Percentiles rank a stretch among this genome's conserved stretches.
Conservation (phyloP, 495 filamentous ascomycete species). For the Annulohypoxylon moriforme region DNA sequence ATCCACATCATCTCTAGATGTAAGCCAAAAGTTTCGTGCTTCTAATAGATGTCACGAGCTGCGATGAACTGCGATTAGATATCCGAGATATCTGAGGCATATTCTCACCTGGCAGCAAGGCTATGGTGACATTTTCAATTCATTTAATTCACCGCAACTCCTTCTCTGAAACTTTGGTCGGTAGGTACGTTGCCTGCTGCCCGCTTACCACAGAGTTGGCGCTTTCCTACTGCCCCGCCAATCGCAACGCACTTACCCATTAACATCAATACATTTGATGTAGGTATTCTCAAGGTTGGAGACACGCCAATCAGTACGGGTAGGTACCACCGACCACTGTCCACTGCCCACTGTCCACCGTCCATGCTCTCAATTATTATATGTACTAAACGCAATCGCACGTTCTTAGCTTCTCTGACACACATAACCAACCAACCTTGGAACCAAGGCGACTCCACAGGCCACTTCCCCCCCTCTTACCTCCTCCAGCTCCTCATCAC, state of each 20-base stretch:
- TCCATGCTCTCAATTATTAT: neutral
- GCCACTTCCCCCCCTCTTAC: slow-evolving; percentile 28
- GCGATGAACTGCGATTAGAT: neutral
- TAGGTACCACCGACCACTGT: slow-evolving; percentile 11
- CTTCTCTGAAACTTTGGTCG: neutral
- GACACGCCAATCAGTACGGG: neutral
- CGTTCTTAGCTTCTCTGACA: neutral
- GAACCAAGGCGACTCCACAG: neutral
- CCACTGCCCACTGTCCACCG: neutral
- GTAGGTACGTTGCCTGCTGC: neutral
- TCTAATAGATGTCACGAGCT: neutral
- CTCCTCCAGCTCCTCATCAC: slow-evolving; percentile 31
- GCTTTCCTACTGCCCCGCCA: slow-evolving; percentile 25
- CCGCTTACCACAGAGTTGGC: slow-evolving; percentile 17
- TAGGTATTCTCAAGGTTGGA: neutral
- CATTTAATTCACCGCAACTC: slow-evolving; percentile 4
- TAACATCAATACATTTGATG: neutral
- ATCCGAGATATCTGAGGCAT: neutral
- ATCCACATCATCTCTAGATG: neutral
- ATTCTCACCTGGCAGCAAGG: neutral
- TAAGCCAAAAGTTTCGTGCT: neutral
- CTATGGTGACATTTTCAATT: neutral
- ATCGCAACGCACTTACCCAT: slow-evolving; percentile 2
- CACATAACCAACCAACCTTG: neutral
- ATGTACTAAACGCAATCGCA: slow-evolving; percentile 5